phyloP scores from a whole-genome alignment of 1,139 yeast genomes.

The Candida sp. region DNA sequence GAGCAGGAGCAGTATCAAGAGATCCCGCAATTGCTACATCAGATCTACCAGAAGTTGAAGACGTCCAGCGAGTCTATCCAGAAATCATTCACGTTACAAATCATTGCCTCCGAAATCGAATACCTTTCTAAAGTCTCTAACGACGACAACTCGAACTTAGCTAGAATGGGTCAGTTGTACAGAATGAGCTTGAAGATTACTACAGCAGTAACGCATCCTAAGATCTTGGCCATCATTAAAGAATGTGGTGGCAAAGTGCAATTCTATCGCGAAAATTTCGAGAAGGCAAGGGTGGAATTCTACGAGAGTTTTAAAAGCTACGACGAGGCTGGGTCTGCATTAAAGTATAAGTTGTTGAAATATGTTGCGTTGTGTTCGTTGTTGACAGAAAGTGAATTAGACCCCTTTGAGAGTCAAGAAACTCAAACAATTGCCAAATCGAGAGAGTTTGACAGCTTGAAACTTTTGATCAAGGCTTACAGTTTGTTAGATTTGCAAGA shows the following conservation, averaged over 20 bases:
- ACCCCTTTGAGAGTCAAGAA: conserved; percentile 69
- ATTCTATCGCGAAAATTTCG: conserved; percentile 64
- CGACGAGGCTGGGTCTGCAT: conserved; percentile 77
- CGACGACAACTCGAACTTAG: conserved; percentile 27
- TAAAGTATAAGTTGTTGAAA: conserved; percentile 59
- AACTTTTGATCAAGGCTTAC: conserved; percentile 33
- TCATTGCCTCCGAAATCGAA: conserved; percentile 69
- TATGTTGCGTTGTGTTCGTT: conserved; percentile 68
- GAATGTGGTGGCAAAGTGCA: conserved; percentile 79
- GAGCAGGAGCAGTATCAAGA: conserved; percentile 38
- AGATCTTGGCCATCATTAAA: conserved; percentile 68
- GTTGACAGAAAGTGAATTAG: conserved; percentile 64
- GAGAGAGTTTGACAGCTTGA: conserved; percentile 35
- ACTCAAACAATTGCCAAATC: conserved; percentile 50
- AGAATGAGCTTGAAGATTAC: conserved; percentile 50
- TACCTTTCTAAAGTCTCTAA: conserved; percentile 34
- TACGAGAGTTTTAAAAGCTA: conserved; percentile 77
- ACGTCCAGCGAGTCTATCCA: conserved; percentile 45
- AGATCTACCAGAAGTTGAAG: conserved; percentile 43
- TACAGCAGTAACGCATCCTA: conserved; percentile 77
- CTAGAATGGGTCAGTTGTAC: conserved; percentile 51
- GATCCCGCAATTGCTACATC: conserved; percentile 43
- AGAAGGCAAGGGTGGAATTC: conserved; percentile 64
- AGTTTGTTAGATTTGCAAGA: conserved; percentile 30
- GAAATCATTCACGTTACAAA: conserved; percentile 57